phyloP scores from a whole-genome alignment of 2,329 filamentous ascomycete species.

The Thelonectria rubi region DNA sequence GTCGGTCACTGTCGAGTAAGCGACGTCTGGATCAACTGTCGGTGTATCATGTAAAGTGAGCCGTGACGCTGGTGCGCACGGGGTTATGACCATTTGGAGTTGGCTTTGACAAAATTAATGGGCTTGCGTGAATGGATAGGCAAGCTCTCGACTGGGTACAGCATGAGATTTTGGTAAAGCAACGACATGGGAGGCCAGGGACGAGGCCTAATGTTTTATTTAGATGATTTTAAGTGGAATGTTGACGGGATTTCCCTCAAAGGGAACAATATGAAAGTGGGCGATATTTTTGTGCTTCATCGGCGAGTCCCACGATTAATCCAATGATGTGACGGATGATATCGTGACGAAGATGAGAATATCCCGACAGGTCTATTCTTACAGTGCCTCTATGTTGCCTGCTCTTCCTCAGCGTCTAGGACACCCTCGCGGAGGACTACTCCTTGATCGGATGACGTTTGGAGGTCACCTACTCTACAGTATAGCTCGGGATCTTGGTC shows the following conservation, averaged over 20 bases:
- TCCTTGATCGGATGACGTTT: background rate
- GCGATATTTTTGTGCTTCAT: conserved; percentile 28
- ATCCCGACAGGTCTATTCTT: conserved; percentile 23
- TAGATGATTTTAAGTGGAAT: conserved; percentile 35
- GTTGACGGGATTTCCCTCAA: conserved; percentile 21
- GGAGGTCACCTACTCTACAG: conserved; percentile 15
- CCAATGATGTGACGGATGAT: conserved; percentile 27
- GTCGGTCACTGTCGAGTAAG: conserved; percentile 97
- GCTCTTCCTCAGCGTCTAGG: background rate
- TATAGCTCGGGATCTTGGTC: conserved; percentile 11
- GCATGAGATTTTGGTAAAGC: conserved; percentile 33
- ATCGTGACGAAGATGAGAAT: conserved; percentile 12
- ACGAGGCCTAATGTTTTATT: conserved; percentile 37
- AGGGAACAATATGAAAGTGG: conserved; percentile 30
- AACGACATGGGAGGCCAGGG: conserved; percentile 36
- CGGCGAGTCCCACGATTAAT: conserved; percentile 26
- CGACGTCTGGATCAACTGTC: conserved; percentile 20
- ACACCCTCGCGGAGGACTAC: background rate
- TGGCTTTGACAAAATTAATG: conserved; percentile 41
- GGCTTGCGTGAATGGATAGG: conserved; percentile 36
- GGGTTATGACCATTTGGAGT: conserved; percentile 42
- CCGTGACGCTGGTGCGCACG: conserved; percentile 33
- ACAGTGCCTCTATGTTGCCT: conserved; percentile 5
- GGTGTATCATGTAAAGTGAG: conserved; percentile 36
- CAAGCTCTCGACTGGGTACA: conserved; percentile 38